These are phyloP conservation scores for Elongisporangium undulatum DNA, from an alignment of 352 stramenopile genomes.

Conservation along the genomic window DNA sequence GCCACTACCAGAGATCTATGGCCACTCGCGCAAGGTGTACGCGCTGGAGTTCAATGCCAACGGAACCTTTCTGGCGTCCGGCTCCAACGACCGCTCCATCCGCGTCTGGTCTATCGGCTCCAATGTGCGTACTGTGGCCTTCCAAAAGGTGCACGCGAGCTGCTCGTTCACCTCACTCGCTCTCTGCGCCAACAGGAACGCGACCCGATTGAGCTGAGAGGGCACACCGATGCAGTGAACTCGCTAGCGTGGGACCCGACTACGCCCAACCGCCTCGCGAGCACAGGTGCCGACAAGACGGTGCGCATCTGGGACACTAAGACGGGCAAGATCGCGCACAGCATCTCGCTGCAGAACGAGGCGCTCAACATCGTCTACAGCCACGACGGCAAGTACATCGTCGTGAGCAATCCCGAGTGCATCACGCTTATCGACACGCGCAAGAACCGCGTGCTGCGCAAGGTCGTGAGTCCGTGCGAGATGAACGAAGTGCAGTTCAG, in stretches of 20 bases:
- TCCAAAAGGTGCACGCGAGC: background rate
- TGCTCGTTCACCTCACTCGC: background rate
- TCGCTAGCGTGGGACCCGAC: conserved; percentile 78
- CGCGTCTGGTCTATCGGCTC: conserved; percentile 66
- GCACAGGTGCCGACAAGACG: conserved; percentile 73
- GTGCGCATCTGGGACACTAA: conserved; percentile 85
- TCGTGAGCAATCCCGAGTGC: conserved; percentile 66
- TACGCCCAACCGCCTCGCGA: conserved; percentile 50
- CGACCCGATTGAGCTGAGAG: conserved; percentile 53
- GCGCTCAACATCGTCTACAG: conserved; percentile 79
- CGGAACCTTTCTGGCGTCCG: conserved; percentile 68
- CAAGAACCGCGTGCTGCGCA: conserved; percentile 74
- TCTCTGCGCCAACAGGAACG: conserved; percentile 24
- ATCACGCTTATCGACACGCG: conserved; percentile 79
- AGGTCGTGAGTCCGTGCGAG: conserved; percentile 80
- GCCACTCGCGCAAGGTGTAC: conserved; percentile 78
- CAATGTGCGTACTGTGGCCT: conserved; percentile 19
- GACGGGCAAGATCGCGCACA: conserved; percentile 70
- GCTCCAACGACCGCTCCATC: conserved; percentile 75
- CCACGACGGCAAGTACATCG: conserved; percentile 78
- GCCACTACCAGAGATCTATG: conserved; percentile 73
- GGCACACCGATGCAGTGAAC: conserved; percentile 69
- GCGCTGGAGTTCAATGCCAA: conserved; percentile 75
- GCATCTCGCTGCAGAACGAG: conserved; percentile 67
- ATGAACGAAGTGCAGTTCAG: conserved; percentile 82